Percentiles rank a stretch among this genome's conserved stretches.
Conservation (phyloP, 2,329 filamentous ascomycete genomes). For the Ophiognomonia clavigignenti-juglandacearum region DNA sequence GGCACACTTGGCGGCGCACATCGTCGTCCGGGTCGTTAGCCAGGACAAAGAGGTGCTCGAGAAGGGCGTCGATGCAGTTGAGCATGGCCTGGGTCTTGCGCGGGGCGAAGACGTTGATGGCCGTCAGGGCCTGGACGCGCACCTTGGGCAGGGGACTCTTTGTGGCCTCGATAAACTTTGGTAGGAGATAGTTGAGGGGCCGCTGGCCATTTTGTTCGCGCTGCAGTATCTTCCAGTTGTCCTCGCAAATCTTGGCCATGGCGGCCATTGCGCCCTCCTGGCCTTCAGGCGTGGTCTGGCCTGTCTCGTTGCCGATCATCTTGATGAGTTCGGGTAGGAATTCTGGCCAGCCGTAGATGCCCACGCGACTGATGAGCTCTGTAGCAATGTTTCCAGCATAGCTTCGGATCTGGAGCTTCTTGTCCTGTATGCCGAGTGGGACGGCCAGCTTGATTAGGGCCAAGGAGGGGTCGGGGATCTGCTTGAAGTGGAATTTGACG, state of each 20-base stretch:
- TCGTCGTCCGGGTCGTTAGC: conserved; percentile 73
- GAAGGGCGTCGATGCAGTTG: conserved; percentile 72
- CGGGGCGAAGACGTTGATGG: conserved; percentile 88
- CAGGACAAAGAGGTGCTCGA: conserved; percentile 78
- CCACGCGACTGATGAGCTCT: conserved; percentile 79
- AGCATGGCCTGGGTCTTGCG: conserved; percentile 79
- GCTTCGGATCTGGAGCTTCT: conserved; percentile 75
- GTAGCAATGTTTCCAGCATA: conserved; percentile 93
- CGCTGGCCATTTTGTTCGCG: conserved; percentile 84
- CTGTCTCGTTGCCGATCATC: conserved; percentile 68
- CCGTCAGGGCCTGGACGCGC: conserved; percentile 71
- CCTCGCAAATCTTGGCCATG: conserved; percentile 92
- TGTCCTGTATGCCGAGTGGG: conserved; percentile 75
- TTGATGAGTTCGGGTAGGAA: conserved; percentile 77
- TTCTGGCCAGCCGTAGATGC: conserved; percentile 86
- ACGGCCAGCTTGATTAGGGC: conserved; percentile 75
- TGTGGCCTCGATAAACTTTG: conserved; percentile 85
- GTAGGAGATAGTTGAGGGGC: conserved; percentile 82
- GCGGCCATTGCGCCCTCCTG: conserved; percentile 95
- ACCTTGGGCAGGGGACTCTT: conserved; percentile 72
- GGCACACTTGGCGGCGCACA: conserved; percentile 88
- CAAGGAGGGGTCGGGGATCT: conserved; percentile 69
- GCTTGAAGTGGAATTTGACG: conserved; percentile 68
- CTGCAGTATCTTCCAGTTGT: conserved; percentile 83
- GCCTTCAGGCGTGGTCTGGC: conserved; percentile 62